Percentiles rank a stretch among this genome's conserved stretches.
Evolutionary conservation across 257 asterid species (phyloP).

Genomic region (Striga asiatica): DNA sequence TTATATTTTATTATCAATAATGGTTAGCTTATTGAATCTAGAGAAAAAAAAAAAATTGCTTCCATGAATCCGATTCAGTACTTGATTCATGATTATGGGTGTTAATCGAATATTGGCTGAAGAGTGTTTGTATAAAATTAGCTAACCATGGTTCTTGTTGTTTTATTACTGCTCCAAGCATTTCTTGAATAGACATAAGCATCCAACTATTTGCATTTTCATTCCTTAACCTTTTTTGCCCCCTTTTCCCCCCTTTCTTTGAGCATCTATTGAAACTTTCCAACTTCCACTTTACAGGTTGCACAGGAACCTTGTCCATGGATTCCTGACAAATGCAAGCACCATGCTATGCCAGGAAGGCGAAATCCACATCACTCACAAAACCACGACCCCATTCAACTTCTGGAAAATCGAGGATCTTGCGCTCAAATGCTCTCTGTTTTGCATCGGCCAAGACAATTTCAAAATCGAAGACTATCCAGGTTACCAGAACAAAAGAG

Average conservation of each 20-base stretch:
- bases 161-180: neutral
- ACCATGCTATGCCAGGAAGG: conserved; percentile 29
- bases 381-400: conserved; percentile 27
- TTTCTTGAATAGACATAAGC: too few species aligned
- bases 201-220: neutral
- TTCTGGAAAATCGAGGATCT: conserved; percentile 39
- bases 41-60: too few species aligned
- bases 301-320: conserved; percentile 39
- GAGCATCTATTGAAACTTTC: neutral
- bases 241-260: neutral
- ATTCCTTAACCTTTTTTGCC: neutral
- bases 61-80: neutral
- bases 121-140: too few species aligned
- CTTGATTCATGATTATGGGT: neutral
- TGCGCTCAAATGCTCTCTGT: conserved; percentile 22
- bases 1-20: too few species aligned
- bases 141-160: neutral
- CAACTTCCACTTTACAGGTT: conserved; percentile 21
- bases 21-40: too few species aligned
- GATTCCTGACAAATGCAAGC: conserved; percentile 36
- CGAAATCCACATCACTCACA: conserved; percentile 49
- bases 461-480: conserved; percentile 40
- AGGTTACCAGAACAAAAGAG: conserved; percentile 46
- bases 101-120: too few species aligned
- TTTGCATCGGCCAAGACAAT: conserved; percentile 12